Conservation (phyloP, 2,329 filamentous ascomycete genomes). For the Aureobasidium musti region DNA sequence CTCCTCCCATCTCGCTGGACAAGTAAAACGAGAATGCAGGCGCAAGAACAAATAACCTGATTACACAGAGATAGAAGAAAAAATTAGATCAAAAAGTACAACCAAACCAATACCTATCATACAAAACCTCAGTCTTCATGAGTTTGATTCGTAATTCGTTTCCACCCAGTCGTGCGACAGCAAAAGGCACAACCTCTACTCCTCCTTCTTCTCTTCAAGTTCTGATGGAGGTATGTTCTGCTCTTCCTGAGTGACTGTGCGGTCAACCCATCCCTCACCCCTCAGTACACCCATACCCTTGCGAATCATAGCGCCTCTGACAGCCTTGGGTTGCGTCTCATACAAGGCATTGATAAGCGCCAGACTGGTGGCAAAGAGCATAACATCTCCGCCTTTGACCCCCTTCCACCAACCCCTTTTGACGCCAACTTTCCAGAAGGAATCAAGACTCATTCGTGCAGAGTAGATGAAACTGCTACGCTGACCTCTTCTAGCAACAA, state of each 20-base stretch:
- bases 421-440: conserved; percentile 87
- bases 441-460: conserved; percentile 75
- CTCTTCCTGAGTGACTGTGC: background rate
- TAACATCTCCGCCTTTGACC: conserved; percentile 77
- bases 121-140: background rate
- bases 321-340: conserved; percentile 67
- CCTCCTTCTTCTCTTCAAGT: conserved; percentile 9
- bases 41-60: too few relatives aligned
- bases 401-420: conserved; percentile 88
- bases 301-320: conserved; percentile 66
- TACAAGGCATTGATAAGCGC: conserved; percentile 77
- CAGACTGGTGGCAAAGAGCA: conserved; percentile 77
- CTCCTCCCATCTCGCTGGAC: too few relatives aligned
- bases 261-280: conserved; percentile 54
- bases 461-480: conserved; percentile 75
- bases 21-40: too few relatives aligned
- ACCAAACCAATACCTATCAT: background rate
- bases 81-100: background rate
- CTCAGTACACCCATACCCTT: conserved; percentile 73
- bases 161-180: background rate
- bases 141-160: background rate
- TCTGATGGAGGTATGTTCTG: background rate
- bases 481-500: conserved; percentile 67
- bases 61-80: background rate
- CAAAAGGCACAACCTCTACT: background rate